phyloP scores from a whole-genome alignment of 305 asterid genomes.

The Solanum hybrid region DNA sequence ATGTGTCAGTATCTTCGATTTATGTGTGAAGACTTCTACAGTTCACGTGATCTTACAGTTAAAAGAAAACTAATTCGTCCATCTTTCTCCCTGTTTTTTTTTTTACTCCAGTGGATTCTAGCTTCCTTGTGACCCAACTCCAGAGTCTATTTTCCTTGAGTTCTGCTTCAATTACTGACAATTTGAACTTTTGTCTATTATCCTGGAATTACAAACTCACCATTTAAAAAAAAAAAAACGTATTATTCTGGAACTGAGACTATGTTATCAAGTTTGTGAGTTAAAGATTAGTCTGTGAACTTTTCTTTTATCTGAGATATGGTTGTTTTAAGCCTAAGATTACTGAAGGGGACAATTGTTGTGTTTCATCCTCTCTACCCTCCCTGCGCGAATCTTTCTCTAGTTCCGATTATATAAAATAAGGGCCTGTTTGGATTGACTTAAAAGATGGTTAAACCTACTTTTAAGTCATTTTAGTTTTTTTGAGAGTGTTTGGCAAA shows the following conservation, averaged over 20 bases:
- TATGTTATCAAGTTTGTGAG: not conserved
- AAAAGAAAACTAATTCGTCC: not conserved
- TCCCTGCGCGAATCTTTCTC: not conserved
- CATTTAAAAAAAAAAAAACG: not conserved
- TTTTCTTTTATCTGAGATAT: not conserved
- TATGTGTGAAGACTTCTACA: not conserved
- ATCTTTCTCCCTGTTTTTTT: not conserved
- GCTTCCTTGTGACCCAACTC: not conserved
- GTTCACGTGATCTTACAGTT: not conserved
- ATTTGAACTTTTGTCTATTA: not conserved
- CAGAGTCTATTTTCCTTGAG: not conserved
- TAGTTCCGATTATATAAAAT: not conserved
- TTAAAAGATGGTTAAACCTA: too few relatives aligned
- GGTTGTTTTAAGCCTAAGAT: not conserved
- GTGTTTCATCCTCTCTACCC: not conserved
- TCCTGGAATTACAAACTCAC: not conserved
- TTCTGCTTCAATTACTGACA: not conserved
- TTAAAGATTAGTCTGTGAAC: not conserved
- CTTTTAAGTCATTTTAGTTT: too few relatives aligned
- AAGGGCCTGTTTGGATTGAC: too few relatives aligned
- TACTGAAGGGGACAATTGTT: not conserved
- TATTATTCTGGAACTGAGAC: not conserved
- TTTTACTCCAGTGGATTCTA: not conserved
- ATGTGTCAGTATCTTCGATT: not conserved
- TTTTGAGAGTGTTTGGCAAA: too few relatives aligned